Base-by-base conservation (phyloP, 352 stramenopile genomes). In the Lagenidium sp. region DNA sequence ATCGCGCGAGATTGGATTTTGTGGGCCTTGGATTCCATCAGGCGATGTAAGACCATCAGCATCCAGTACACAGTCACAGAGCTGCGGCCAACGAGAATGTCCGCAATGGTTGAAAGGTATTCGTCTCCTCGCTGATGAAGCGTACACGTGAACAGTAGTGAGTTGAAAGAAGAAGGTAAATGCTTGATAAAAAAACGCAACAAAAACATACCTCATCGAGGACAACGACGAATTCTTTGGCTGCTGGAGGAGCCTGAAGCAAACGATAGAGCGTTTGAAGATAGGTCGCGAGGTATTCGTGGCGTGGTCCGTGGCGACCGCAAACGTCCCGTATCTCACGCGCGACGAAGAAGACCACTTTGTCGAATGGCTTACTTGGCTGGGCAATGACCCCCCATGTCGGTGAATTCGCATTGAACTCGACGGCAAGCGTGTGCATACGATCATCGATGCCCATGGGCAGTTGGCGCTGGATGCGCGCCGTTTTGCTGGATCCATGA, bases 331-430 rank as follows among this genome's bases (percentile, higher is more conserved):
- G 57, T 15, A 91, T 70, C 48, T 91, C 78, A 26, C 73, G 61
- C 18, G 73, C 71, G 18, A 88, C 49, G 6, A 81, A 62, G 34
- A 72, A 88, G 15, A 73, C 21, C 4, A 68, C 78, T 41, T 82
- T 87, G 21, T 91, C 78, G 34, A 79, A 91, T 19, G 75, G 73
- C 36, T 91, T 88, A 45, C 73, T 88, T 0, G 73, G 73, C 37
- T 88, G 76, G 3, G 67, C 55, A 39, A 83, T 75, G 25, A 89
- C 68, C n/a, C 81, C 81, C 8, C 62, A 51, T 13, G 77, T 82
- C 16, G 78, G 57, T 2, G 78, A 86, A 41, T 93, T 93, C 29
- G 64, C 68, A 31, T 93, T 93, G 26, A 90, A 53, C 39, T 93
- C 81, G 13, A 84, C 32, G 15, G 79, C 68, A 32, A 93, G 45